phyloP scores from a whole-genome alignment of 768 basidiomycete genomes.

The Boletus sensibilis region DNA sequence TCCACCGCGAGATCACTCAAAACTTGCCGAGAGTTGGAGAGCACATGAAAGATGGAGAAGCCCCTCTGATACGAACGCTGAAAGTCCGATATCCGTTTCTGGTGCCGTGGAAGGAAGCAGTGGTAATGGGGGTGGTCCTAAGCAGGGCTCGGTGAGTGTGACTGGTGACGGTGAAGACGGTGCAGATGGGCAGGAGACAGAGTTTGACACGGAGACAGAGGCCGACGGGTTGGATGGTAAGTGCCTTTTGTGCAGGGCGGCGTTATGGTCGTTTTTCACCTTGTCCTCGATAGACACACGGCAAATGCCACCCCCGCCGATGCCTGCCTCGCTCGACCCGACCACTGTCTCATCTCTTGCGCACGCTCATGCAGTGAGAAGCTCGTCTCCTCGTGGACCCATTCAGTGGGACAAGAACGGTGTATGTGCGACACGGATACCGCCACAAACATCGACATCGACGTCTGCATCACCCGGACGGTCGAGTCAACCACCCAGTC shows the following conservation, averaged over 20 bases:
- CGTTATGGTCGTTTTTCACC: not conserved
- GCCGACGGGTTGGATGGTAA: conserved; percentile 27
- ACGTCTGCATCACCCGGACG: conserved; percentile 1
- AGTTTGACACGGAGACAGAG: conserved; percentile 34
- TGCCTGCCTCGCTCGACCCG: conserved; percentile 45
- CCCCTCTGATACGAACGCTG: conserved; percentile 15
- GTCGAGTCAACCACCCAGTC: conserved; percentile 7
- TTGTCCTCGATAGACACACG: conserved; percentile 31
- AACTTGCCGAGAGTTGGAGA: conserved; percentile 10
- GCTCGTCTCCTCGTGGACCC: conserved; percentile 20
- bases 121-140: not conserved
- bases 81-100: conserved; percentile 20
- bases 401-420: conserved; percentile 17
- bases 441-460: conserved; percentile 6
- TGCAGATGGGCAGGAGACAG: conserved; percentile 28
- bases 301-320: conserved; percentile 52
- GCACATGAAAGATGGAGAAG: conserved; percentile 25
- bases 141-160: not conserved
- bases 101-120: conserved; percentile 2
- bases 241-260: not conserved
- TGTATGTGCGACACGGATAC: conserved; percentile 12
- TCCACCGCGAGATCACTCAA: not conserved
- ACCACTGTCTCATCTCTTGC: conserved; percentile 36
- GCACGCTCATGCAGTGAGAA: conserved; percentile 17
- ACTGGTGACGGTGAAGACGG: conserved; percentile 15